A percentile compares a stretch with the other conserved stretches of the same genome.
phyloP scores from a whole-genome alignment of 805 yeast species.

The Lipomyces starkeyi region DNA sequence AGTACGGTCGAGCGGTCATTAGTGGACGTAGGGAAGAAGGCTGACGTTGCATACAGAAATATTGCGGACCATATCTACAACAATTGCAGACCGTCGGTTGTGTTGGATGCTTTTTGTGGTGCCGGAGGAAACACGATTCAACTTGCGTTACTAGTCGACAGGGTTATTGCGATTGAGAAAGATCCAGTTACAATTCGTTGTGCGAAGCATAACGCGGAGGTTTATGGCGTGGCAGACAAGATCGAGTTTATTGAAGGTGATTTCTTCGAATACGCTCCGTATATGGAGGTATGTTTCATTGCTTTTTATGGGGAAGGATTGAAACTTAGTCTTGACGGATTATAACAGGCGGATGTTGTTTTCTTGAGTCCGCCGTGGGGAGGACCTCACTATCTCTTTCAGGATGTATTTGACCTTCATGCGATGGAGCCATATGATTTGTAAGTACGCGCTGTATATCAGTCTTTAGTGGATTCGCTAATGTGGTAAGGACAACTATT shows the following conservation, averaged over 20 bases:
- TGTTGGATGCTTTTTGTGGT: conserved; percentile 75
- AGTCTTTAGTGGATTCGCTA: background rate
- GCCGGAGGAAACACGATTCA: conserved; percentile 84
- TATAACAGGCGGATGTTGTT: conserved; percentile 54
- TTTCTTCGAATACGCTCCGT: conserved; percentile 49
- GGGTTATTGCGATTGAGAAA: conserved; percentile 65
- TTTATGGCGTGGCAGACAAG: conserved; percentile 62
- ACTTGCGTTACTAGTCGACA: conserved; percentile 57
- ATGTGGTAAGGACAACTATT: background rate
- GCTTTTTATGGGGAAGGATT: conserved; percentile 38
- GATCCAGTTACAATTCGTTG: conserved; percentile 67
- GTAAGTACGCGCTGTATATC: conserved; percentile 6
- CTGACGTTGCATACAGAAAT: conserved; percentile 34
- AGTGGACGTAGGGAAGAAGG: background rate
- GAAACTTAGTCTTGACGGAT: conserved; percentile 21
- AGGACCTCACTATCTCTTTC: conserved; percentile 45
- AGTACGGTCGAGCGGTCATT: conserved; percentile 47
- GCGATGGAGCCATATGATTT: conserved; percentile 34
- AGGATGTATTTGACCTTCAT: conserved; percentile 30
- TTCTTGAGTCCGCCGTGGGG: conserved; percentile 93
- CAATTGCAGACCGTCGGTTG: conserved; percentile 17
- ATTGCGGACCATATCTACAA: conserved; percentile 39
- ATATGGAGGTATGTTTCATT: background rate
- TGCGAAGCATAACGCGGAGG: conserved; percentile 62
- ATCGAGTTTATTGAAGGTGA: conserved; percentile 57